Base-by-base conservation (phyloP, 2,329 filamentous ascomycete genomes). In the Didymellaceae sp. region DNA sequence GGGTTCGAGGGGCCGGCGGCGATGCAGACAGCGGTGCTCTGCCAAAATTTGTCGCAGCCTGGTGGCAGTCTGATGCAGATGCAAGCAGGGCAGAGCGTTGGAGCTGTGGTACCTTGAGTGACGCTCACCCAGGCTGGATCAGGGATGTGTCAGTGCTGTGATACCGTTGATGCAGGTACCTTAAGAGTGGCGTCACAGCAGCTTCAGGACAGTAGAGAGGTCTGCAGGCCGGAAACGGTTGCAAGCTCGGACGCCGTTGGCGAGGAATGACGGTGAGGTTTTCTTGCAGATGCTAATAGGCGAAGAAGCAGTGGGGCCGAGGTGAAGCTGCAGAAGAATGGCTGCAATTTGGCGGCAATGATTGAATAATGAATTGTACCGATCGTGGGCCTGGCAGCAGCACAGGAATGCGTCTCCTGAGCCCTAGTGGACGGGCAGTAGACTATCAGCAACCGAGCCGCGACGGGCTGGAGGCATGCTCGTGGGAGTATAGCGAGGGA, bases 141-240 rank as follows among this genome's bases (percentile, higher is more conserved):
- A 54, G 57, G 58, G 56, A 55, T 50, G 52, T 60, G 61, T 47
- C 57, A 58, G 65, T 53, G 59, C 48, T 58, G 67, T 70, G 63
- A 62, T 60, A 66, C 64, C 35, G 62, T 59, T 52, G 63, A 68
- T 61, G 67, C 67, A 67, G 62, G 66, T 67, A 70, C 66, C 50
- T 54, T 52, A n/a, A 46, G 56, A 55, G 55, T 61, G 57, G 59
- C 52, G 63, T 59, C 57, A 63, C 58, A 49, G 54, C 57, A 58
- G 65, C 59, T 60, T 53, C 40, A 42, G 34, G 40, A 54, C 47
- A 58, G 56, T 46, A 42, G 46, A 45, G 52, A 59, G 42, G 47
- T 34, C 54, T 59, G 57, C 48, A 56, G 45, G 58, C 57, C 55
- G 53, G 51, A 54, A 52, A 40, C 53, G 57, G 60, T 59, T 48